Evolutionary conservation across 208 protist species (phyloP).

Genomic region (Trypanosoma lewisi): DNA sequence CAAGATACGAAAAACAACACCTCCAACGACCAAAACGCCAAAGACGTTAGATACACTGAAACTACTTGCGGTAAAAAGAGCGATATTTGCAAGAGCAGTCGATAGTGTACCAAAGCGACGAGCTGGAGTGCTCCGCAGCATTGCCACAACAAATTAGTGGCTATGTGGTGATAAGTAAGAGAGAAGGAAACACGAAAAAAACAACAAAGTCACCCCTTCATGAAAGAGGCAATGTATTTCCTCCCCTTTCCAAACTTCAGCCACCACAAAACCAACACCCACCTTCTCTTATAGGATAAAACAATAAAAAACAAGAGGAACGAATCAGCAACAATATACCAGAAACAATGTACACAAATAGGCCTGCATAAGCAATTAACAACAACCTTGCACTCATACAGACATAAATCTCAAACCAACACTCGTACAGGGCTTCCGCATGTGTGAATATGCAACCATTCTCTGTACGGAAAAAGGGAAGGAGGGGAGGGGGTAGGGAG

Average conservation of each 20-base stretch:
- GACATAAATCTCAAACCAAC: no score
- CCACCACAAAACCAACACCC: no score
- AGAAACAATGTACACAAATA: no score
- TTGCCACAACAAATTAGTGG: constrained; percentile 4
- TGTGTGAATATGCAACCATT: background rate
- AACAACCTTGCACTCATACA: no score
- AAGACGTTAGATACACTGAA: constrained; percentile 45
- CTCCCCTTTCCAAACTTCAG: no score
- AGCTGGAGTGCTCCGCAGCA: constrained; percentile 36
- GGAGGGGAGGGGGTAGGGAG: background rate
- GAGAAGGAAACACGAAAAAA: background rate
- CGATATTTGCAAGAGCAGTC: constrained; percentile 46
- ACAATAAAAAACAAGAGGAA: background rate
- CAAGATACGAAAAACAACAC: constrained; percentile 46
- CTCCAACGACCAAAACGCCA: constrained; percentile 44
- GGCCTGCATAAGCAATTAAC: no score
- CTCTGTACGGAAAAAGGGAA: no score
- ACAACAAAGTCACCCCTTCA: background rate
- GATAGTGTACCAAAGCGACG: constrained; percentile 57
- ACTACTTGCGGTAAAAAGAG: constrained; percentile 42
- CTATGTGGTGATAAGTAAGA: background rate
- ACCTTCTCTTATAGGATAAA: background rate
- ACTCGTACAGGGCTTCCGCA: background rate
- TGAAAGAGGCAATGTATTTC: background rate
- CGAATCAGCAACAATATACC: background rate